Conservation (phyloP, 768 basidiomycete genomes). For the Mycena floridula region DNA sequence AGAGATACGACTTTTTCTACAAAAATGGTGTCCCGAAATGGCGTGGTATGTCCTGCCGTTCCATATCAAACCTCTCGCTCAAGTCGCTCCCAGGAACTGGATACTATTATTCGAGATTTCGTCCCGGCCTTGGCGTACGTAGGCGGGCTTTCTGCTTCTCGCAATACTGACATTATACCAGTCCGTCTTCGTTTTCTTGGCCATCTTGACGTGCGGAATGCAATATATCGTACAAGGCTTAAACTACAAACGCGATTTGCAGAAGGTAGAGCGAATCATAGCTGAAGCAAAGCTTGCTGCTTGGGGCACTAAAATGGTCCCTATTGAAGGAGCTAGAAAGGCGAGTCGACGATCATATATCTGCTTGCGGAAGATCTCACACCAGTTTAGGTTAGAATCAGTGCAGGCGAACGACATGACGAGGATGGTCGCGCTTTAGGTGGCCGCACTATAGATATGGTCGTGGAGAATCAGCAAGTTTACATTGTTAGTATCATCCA, state of each 20-base stretch:
- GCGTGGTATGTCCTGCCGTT: too few species aligned
- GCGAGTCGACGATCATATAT: conserved; percentile 27
- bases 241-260: conserved; percentile 69
- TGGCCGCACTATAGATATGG: conserved; percentile 64
- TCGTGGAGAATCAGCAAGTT: conserved; percentile 71
- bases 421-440: conserved; percentile 47
- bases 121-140: conserved; percentile 82
- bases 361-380: neutral
- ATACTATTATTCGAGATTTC: conserved; percentile 94
- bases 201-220: conserved; percentile 67
- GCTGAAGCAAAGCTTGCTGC: conserved; percentile 63
- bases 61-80: too few species aligned
- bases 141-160: conserved; percentile 15
- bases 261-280: conserved; percentile 57
- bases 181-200: conserved; percentile 76
- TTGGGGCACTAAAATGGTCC: conserved; percentile 76
- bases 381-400: conserved; percentile 57
- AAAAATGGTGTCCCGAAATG: conserved; percentile 97
- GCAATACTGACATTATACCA: conserved; percentile 18
- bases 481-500: conserved; percentile 54
- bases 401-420: conserved; percentile 42
- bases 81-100: too few species aligned
- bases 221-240: conserved; percentile 78
- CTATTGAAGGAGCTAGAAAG: conserved; percentile 61
- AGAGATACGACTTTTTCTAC: conserved; percentile 92